Base-by-base conservation (phyloP, 1,284 basidiomycete genomes). In the Cerrena zonata region DNA sequence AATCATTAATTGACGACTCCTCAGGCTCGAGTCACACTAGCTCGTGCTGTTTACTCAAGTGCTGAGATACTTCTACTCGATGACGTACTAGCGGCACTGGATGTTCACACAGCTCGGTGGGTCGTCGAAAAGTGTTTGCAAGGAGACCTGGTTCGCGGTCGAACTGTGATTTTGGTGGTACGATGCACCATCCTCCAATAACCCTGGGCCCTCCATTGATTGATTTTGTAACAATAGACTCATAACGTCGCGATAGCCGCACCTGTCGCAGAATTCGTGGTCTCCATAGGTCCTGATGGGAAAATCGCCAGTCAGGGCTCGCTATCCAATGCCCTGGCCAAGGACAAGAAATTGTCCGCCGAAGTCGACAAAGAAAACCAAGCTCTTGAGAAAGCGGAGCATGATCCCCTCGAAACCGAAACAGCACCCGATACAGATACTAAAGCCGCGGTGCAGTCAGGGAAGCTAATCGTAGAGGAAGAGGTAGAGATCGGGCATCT, bases 61-160 rank as follows among this genome's bases (percentile, higher is more conserved):
- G 77, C 83, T 1, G 67, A 75, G 4, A 75, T 84, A 47, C 64
- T 89, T 11, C 71, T 89, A 12, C 69, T 80, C 30, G 78, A 79
- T 62, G 84, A 87, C 60, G 76, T 84, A 11, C 62, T 78, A 12
- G 75, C 76, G 10, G 76, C 76, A 15, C 63, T 78, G 11, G 75
- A 77, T 59, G 75, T 79, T 15, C 76, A 84, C 55, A 90, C 86
- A 2, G 74, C 84, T 0, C 78, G 78, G 53, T 87, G 78, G 77
- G 82, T 89, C 51, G 77, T 89, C 18, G 79, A 87, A 19, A 78
- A 88, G 47, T 83, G 85, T 54, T 78, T 90, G 64, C 62, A 67
- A 38, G 83, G 86, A 3, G 79, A 83, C 52, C 69, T 89, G 5
- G 66, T 89, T 26, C 69, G 73, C 45, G 80, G 75, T 10, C 73